These are phyloP conservation scores for Bolboschoenoplectus hybrid DNA, from an alignment of 202 grass and related monocot species.

Conservation along the genomic window DNA sequence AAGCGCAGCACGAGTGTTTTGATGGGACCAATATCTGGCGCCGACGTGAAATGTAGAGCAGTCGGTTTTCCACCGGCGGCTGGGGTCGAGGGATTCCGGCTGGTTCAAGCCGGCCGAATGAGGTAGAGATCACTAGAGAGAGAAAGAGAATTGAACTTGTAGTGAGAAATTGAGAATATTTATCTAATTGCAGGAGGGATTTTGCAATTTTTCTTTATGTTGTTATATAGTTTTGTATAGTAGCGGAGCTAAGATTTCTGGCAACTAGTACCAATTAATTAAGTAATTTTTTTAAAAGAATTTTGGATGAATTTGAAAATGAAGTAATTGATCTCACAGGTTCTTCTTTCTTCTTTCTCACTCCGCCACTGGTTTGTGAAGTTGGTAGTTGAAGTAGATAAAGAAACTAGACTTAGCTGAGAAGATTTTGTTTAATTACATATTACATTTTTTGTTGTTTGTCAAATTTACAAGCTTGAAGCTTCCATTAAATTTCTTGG, in stretches of 20 bases:
- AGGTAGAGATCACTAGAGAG: constrained; percentile 4
- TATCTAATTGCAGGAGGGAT: neutral
- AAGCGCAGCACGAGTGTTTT: constrained; percentile 55
- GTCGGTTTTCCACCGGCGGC: constrained; percentile 20
- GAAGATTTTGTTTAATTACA: neutral
- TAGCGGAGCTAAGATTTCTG: neutral
- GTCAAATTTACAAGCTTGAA: neutral
- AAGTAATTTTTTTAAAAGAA: neutral
- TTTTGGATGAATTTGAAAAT: neutral
- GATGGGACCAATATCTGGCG: neutral
- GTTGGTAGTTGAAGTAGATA: neutral
- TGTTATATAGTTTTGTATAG: constrained; percentile 32
- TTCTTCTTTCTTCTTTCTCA: neutral
- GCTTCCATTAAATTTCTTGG: neutral
- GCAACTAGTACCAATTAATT: neutral
- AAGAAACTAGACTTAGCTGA: neutral
- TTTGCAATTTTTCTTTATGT: constrained; percentile 2
- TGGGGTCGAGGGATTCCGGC: neutral
- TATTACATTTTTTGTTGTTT: neutral
- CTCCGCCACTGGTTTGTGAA: neutral
- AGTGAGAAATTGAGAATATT: neutral
- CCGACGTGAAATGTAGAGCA: constrained; percentile 38
- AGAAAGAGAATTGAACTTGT: constrained; percentile 8
- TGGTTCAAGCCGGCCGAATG: constrained; percentile 20
- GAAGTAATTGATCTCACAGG: neutral